A percentile compares a stretch with the other conserved stretches of the same genome.
Conservation (phyloP, 768 basidiomycete species). For the Hypsizygus marmoreus region DNA sequence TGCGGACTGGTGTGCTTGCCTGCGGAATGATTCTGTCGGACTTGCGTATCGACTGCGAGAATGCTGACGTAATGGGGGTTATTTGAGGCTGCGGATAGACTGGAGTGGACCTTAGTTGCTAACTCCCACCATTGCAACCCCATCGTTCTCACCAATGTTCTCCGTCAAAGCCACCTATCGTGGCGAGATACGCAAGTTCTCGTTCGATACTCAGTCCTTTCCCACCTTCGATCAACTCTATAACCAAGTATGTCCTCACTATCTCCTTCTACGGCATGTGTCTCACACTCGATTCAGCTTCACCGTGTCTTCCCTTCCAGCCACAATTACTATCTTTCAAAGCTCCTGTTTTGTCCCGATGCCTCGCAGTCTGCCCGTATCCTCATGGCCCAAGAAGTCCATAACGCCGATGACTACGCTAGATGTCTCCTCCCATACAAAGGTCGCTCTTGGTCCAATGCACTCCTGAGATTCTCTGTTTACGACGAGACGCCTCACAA, state of each 20-base stretch:
- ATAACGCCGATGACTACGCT: slow-evolving; percentile 58
- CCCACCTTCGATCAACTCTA: slow-evolving; percentile 65
- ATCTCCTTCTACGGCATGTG: slow-evolving; percentile 18
- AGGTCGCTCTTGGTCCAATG: slow-evolving; percentile 54
- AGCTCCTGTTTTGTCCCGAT: slow-evolving; percentile 69
- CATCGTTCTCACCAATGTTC: slow-evolving; percentile 54
- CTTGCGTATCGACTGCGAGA: too few relatives aligned
- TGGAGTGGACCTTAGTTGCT: slow-evolving; percentile 1
- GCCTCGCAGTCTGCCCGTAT: slow-evolving; percentile 55
- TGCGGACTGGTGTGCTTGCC: too few relatives aligned
- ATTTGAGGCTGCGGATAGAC: slow-evolving; percentile 7
- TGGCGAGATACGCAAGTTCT: slow-evolving; percentile 67
- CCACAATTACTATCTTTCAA: slow-evolving; percentile 61
- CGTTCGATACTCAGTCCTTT: slow-evolving; percentile 56
- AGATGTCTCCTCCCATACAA: slow-evolving; percentile 49
- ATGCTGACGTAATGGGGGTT: slow-evolving; percentile 18
- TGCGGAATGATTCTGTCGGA: too few relatives aligned
- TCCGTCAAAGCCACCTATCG: slow-evolving; percentile 79
- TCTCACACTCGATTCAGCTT: slow-evolving; percentile 47
- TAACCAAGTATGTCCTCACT: slow-evolving; percentile 52
- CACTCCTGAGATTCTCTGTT: slow-evolving; percentile 64
- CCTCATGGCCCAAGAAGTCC: slow-evolving; percentile 62
- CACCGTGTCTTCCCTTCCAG: slow-evolving; percentile 69
- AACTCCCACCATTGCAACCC: slow-evolving; percentile 19
- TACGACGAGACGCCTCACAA: slow-evolving; percentile 51